Conservation (phyloP, 164 flowering plant genomes). For the Tetrastigma voinierianum region DNA sequence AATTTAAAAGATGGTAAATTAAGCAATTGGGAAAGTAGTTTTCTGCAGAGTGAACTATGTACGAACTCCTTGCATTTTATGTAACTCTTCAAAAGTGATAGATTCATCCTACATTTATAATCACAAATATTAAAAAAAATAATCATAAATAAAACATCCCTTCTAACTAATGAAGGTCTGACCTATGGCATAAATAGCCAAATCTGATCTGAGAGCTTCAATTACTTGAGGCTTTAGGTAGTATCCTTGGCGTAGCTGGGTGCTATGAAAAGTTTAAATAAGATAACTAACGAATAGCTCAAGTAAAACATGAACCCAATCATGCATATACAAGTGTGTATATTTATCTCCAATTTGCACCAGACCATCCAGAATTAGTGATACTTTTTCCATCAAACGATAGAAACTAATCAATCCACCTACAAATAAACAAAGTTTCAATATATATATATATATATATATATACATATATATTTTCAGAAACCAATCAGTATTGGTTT, state of each 20-base stretch:
- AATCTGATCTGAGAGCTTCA: neutral
- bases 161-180: neutral
- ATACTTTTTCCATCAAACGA: neutral
- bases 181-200: neutral
- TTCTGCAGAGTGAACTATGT: neutral
- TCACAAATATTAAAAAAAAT: too few relatives aligned
- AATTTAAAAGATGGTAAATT: neutral
- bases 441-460: too few relatives aligned
- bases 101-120: neutral
- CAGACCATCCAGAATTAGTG: neutral
- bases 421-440: too few relatives aligned
- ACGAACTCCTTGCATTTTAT: neutral
- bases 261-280: too few relatives aligned
- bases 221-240: neutral
- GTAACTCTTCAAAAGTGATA: neutral
- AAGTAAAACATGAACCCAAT: neutral
- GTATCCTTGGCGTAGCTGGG: too few relatives aligned
- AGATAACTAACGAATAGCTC: too few relatives aligned
- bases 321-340: neutral
- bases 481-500: too few relatives aligned
- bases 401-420: too few relatives aligned
- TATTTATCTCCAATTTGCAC: neutral
- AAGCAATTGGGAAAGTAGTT: neutral
- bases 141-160: too few relatives aligned
- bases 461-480: too few relatives aligned